These are phyloP conservation scores for Actinomucor elegans DNA, from an alignment of 371 early-diverging fungal genomes.

Conservation along the genomic window DNA sequence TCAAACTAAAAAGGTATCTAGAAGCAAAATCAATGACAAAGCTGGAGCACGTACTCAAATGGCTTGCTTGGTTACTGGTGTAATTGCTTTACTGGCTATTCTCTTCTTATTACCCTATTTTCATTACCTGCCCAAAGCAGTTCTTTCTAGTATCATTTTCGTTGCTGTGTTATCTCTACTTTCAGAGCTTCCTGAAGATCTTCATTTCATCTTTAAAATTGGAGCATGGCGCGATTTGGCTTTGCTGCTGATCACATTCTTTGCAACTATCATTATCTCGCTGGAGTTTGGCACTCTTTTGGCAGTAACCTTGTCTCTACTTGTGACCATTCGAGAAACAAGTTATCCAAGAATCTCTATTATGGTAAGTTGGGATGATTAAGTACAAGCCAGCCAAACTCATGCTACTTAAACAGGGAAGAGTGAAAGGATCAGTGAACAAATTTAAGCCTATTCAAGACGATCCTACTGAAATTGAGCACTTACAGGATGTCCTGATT, in stretches of 20 bases:
- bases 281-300: conserved; percentile 91
- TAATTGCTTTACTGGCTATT: conserved; percentile 75
- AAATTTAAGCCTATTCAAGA: conserved; percentile 61
- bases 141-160: conserved; percentile 83
- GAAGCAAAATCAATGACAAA: conserved; percentile 88
- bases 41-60: conserved; percentile 89
- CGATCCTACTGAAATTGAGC: conserved; percentile 65
- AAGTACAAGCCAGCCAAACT: neutral
- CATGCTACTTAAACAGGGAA: conserved; percentile 25
- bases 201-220: conserved; percentile 80
- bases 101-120: conserved; percentile 79
- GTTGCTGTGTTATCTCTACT: conserved; percentile 85
- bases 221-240: conserved; percentile 87
- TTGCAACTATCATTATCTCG: conserved; percentile 80
- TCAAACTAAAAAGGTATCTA: conserved; percentile 53
- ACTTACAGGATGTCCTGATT: conserved; percentile 80
- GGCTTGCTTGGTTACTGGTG: conserved; percentile 75
- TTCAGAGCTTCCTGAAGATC: conserved; percentile 75
- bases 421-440: conserved; percentile 45
- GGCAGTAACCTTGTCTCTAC: conserved; percentile 80
- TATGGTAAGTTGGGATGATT: conserved; percentile 48
- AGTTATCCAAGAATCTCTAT: conserved; percentile 81
- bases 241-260: conserved; percentile 77
- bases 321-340: conserved; percentile 89
- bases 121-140: conserved; percentile 85